Conservation (phyloP, 2,329 filamentous ascomycete species). For the Colletotrichum tabaci region DNA sequence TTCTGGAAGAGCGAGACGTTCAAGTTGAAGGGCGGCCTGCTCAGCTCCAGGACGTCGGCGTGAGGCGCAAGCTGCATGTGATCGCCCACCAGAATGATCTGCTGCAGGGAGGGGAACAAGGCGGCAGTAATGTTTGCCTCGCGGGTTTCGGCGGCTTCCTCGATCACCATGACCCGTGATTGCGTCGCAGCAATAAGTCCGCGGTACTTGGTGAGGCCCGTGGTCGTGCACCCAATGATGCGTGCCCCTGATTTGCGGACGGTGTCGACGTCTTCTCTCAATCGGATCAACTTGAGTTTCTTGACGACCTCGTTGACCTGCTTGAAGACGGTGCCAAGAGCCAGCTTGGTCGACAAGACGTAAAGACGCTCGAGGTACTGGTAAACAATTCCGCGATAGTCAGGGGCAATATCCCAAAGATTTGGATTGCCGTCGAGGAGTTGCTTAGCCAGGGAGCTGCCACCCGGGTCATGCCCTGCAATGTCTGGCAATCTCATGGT, state of each 20-base stretch:
- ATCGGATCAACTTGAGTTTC: conserved; percentile 70
- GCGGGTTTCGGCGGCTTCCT: conserved; percentile 84
- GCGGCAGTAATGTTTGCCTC: conserved; percentile 73
- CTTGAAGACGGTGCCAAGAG: conserved; percentile 65
- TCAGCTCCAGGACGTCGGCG: conserved; percentile 74
- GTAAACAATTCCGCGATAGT: conserved; percentile 76
- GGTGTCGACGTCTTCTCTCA: conserved; percentile 68
- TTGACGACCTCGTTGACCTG: conserved; percentile 65
- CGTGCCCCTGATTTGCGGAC: conserved; percentile 57
- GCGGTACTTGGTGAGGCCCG: conserved; percentile 85
- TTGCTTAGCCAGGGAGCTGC: conserved; percentile 17
- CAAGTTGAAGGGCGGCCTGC: conserved; percentile 73
- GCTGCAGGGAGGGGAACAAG: conserved; percentile 65
- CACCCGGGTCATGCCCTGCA: not conserved
- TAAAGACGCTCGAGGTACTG: conserved; percentile 71
- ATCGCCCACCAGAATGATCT: conserved; percentile 78
- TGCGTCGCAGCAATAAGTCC: conserved; percentile 76
- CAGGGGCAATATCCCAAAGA: conserved; percentile 71
- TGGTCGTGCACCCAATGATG: conserved; percentile 80
- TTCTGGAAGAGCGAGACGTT: conserved; percentile 86
- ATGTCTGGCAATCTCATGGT: not conserved
- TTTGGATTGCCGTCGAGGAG: conserved; percentile 56
- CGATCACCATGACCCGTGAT: conserved; percentile 80
- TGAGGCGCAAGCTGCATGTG: conserved; percentile 84
- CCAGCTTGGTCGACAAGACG: conserved; percentile 61